These are phyloP conservation scores for Thraustotheca clavata DNA, from an alignment of 352 stramenopile species.

Conservation along the genomic window DNA sequence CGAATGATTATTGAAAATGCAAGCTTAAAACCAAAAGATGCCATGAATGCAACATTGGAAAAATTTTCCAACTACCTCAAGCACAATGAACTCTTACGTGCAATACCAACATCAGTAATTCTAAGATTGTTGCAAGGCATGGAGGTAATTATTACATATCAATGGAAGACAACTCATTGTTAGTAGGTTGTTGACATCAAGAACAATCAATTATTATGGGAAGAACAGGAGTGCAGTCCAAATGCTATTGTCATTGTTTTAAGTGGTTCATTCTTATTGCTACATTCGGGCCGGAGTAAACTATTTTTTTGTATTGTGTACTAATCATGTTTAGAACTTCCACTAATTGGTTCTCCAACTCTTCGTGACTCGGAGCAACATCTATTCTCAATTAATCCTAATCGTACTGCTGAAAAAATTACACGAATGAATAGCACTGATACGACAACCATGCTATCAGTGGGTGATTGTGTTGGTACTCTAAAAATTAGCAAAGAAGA, in stretches of 20 bases:
- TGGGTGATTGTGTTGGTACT: constrained; percentile 5
- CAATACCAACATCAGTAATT: neutral
- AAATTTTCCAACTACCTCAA: constrained; percentile 9
- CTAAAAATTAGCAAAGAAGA: no score
- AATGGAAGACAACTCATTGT: neutral
- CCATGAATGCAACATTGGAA: neutral
- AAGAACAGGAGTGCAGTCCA: neutral
- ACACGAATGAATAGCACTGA: constrained; percentile 14
- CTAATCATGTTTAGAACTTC: neutral
- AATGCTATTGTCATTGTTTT: constrained; percentile 5
- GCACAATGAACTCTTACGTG: neutral
- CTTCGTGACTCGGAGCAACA: neutral
- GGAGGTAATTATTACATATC: neutral
- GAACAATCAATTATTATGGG: constrained; percentile 15
- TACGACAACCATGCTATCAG: neutral
- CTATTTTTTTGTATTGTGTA: neutral
- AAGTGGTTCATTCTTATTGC: neutral
- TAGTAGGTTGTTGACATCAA: constrained; percentile 7
- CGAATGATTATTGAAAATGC: constrained; percentile 8
- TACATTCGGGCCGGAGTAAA: neutral
- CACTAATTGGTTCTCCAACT: neutral
- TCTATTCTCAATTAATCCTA: constrained; percentile 5
- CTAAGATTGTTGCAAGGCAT: neutral
- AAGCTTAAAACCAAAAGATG: neutral
- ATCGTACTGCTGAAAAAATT: constrained; percentile 8